These are phyloP conservation scores for Emmonsia crescens DNA, from an alignment of 2,329 filamentous ascomycete species.

Conservation along the genomic window DNA sequence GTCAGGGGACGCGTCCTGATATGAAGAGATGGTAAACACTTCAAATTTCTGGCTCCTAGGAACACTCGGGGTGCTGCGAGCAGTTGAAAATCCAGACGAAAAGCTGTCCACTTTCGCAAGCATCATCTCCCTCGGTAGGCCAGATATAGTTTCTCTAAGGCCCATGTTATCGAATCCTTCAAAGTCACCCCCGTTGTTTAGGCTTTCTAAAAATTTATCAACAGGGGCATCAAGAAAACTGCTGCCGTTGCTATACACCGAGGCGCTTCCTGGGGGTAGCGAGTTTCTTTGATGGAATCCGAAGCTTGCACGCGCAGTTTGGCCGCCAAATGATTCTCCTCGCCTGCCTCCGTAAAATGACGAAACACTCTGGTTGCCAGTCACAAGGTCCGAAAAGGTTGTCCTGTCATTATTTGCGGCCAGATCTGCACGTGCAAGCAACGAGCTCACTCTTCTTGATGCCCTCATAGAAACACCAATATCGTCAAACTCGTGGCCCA, in stretches of 20 bases:
- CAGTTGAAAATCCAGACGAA: constrained; percentile 40
- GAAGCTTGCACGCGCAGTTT: constrained; percentile 54
- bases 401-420: constrained; percentile 73
- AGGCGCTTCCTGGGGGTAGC: constrained; percentile 41
- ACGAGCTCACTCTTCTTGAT: constrained; percentile 78
- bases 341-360: constrained; percentile 44
- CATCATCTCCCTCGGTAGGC: constrained; percentile 60
- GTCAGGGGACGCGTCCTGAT: constrained; percentile 22
- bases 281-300: constrained; percentile 44
- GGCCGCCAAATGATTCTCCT: constrained; percentile 62
- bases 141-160: constrained; percentile 61
- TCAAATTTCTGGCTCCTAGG: constrained; percentile 22
- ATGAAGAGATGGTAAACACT: constrained; percentile 55
- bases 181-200: constrained; percentile 51
- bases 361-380: constrained; percentile 29
- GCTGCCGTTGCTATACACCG: constrained; percentile 40
- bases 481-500: constrained; percentile 56
- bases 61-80: constrained; percentile 19
- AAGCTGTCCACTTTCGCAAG: constrained; percentile 61
- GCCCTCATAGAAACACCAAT: constrained; percentile 46
- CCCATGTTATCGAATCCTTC: constrained; percentile 64
- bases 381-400: constrained; percentile 63
- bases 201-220: constrained; percentile 58
- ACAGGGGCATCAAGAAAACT: constrained; percentile 59
- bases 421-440: constrained; percentile 76